Evolutionary conservation across 768 basidiomycete species (phyloP).

Genomic region (Termitomyces sp.): DNA sequence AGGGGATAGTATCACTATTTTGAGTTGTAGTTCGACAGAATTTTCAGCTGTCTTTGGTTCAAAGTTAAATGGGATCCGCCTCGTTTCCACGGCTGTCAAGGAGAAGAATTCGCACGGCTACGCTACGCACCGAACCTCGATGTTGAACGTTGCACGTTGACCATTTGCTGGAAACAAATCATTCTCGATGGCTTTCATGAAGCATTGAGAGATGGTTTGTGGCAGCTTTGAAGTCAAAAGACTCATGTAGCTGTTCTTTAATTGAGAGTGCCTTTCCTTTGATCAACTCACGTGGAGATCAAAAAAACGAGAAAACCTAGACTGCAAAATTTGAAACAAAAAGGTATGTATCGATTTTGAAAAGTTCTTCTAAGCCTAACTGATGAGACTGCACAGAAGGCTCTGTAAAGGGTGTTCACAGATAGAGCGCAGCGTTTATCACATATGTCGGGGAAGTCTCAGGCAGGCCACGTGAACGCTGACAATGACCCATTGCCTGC

Average conservation of each 20-base stretch:
- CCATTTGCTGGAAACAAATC: background rate
- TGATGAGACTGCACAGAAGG: background rate
- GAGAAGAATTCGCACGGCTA: background rate
- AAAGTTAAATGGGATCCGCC: too few species aligned
- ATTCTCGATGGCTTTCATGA: background rate
- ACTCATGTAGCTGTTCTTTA: background rate
- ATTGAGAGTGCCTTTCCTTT: background rate
- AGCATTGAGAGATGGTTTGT: background rate
- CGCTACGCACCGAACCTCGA: background rate
- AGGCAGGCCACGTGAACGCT: slow-evolving; percentile 12
- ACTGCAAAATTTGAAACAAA: background rate
- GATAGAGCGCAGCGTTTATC: background rate
- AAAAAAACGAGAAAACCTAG: background rate
- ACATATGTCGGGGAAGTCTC: slow-evolving; percentile 9
- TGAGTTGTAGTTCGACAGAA: too few species aligned
- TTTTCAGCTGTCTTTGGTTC: too few species aligned
- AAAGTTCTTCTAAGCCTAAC: background rate
- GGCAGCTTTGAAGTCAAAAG: background rate
- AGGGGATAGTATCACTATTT: too few species aligned
- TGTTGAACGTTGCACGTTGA: too few species aligned
- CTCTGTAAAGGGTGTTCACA: slow-evolving; percentile 2
- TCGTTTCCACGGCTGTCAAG: background rate
- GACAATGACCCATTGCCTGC: slow-evolving; percentile 11
- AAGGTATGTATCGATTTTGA: background rate
- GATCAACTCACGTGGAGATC: slow-evolving; percentile 4